Conservation (phyloP, 768 basidiomycete genomes). For the Amanita subjunquillea region DNA sequence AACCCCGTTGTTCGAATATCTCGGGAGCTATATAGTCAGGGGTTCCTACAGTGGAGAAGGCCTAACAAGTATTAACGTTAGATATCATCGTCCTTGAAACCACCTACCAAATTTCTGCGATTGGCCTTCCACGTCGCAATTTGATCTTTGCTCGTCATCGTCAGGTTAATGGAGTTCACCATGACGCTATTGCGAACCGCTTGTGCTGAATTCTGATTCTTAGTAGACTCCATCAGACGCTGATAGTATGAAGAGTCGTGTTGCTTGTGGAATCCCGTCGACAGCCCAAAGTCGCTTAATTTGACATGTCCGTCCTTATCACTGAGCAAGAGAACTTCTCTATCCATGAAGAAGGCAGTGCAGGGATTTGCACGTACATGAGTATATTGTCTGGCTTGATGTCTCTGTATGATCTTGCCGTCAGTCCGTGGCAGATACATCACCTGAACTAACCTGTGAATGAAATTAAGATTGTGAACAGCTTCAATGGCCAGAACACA, state of each 20-base stretch:
- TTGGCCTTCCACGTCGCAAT: conserved; percentile 99
- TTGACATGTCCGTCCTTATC: conserved; percentile 97
- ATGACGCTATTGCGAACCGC: conserved; percentile 84
- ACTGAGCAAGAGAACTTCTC: conserved; percentile 13
- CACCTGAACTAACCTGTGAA: conserved; percentile 64
- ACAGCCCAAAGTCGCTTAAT: conserved; percentile 95
- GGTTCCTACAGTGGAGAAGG: conserved; percentile 96
- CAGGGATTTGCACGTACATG: conserved; percentile 23
- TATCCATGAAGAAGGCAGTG: neutral
- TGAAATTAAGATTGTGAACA: conserved; percentile 94
- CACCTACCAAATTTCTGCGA: conserved; percentile 77
- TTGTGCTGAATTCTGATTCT: conserved; percentile 30
- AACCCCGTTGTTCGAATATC: conserved; percentile 95
- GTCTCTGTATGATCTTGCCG: conserved; percentile 46
- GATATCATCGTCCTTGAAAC: neutral
- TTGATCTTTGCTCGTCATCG: conserved; percentile 86
- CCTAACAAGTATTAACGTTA: conserved; percentile 32
- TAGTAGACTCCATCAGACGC: conserved; percentile 60
- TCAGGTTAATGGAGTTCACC: conserved; percentile 95
- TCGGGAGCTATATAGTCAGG: conserved; percentile 97
- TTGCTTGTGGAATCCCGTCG: conserved; percentile 98
- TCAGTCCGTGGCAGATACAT: neutral
- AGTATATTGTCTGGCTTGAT: conserved; percentile 97
- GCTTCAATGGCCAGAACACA: conserved; percentile 97
- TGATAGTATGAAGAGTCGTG: conserved; percentile 96